Conservation (phyloP, 2,329 filamentous ascomycete species). For the Sporothrix sp. region DNA sequence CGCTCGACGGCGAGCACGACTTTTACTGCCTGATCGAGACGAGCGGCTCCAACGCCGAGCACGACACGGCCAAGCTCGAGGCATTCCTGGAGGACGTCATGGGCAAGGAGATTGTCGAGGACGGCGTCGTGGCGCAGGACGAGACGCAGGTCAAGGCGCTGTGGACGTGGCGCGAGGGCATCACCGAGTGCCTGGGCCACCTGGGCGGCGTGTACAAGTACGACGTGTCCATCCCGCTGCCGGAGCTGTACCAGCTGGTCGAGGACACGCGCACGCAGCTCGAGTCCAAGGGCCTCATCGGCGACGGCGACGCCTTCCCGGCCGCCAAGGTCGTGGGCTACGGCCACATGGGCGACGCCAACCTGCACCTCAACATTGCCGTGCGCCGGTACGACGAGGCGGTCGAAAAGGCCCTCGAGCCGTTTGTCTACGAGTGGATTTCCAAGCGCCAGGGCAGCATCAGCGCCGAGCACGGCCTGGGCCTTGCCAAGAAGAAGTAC, state of each 20-base stretch:
- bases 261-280: constrained; percentile 72
- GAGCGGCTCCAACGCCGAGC: constrained; percentile 85
- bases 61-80: constrained; percentile 87
- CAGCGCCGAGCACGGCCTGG: constrained; percentile 90
- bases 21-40: constrained; percentile 98
- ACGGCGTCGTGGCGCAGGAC: constrained; percentile 87
- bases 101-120: constrained; percentile 72
- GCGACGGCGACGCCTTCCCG: constrained; percentile 63
- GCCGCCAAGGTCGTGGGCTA: constrained; percentile 91
- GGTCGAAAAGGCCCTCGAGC: constrained; percentile 81
- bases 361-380: constrained; percentile 86
- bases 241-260: constrained; percentile 79
- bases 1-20: constrained; percentile 72
- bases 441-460: constrained; percentile 80
- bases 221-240: constrained; percentile 85
- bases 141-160: constrained; percentile 79
- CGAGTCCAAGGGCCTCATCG: constrained; percentile 63
- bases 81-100: constrained; percentile 83
- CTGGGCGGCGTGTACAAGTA: constrained; percentile 98
- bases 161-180: constrained; percentile 89
- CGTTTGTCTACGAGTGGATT: constrained; percentile 97
- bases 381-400: constrained; percentile 74
- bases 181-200: constrained; percentile 80
- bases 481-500: constrained; percentile 90
- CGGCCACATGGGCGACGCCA: constrained; percentile 96